Evolutionary conservation across 176 grass and related monocot species (phyloP).

Genomic region (Triticum turgidum): DNA sequence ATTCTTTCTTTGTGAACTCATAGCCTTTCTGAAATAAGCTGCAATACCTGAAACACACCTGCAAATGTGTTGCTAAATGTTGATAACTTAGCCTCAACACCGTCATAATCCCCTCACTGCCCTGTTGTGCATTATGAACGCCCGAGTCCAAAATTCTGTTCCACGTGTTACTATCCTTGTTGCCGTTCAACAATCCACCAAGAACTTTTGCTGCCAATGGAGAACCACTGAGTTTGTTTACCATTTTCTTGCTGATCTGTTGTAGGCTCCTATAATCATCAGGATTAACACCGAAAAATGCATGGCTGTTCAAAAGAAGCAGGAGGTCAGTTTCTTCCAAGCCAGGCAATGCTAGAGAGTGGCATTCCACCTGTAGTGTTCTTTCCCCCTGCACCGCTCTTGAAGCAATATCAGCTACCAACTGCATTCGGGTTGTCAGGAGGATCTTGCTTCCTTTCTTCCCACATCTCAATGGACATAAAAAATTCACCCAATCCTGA

Average conservation of each 20-base stretch:
- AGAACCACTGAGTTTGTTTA: conserved; percentile 39
- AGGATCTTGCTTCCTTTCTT: conserved; percentile 57
- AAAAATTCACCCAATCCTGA: conserved; percentile 34
- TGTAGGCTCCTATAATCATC: conserved; percentile 21
- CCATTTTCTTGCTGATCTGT: conserved; percentile 38
- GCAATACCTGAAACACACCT: conserved; percentile 51
- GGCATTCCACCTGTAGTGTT: not conserved
- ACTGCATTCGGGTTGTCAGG: conserved; percentile 39
- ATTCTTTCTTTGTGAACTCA: conserved; percentile 36
- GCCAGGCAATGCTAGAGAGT: not conserved
- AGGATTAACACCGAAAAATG: conserved; percentile 36
- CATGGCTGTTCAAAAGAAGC: conserved; percentile 34
- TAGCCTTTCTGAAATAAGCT: conserved; percentile 42
- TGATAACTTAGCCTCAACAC: conserved; percentile 49
- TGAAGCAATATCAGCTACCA: conserved; percentile 40
- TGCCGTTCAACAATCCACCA: conserved; percentile 37
- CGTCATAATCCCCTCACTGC: conserved; percentile 25
- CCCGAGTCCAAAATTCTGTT: conserved; percentile 26
- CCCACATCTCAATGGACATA: conserved; percentile 28
- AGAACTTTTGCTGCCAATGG: conserved; percentile 56
- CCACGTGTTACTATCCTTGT: conserved; percentile 30
- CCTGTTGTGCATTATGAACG: conserved; percentile 30
- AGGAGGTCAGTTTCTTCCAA: conserved; percentile 16
- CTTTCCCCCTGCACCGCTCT: conserved; percentile 31
- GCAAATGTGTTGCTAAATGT: conserved; percentile 45